phyloP scores from a whole-genome alignment of 2,329 filamentous ascomycete species.

The Rhytidhysteron rufulum region DNA sequence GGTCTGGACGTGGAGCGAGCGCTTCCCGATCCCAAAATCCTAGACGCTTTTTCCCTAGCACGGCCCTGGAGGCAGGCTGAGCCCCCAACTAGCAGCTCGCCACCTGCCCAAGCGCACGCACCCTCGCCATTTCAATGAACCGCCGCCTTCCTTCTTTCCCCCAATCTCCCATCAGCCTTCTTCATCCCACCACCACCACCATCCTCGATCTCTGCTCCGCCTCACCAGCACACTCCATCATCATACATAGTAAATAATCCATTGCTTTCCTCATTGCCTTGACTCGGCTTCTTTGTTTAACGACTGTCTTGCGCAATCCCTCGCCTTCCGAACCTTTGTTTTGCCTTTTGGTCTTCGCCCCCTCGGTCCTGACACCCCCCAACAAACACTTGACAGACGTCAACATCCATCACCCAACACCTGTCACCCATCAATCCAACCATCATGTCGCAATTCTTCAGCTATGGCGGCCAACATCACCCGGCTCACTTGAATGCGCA shows the following conservation, averaged over 20 bases:
- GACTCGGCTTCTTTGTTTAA: conserved; percentile 1
- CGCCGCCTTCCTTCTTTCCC: conserved; percentile 3
- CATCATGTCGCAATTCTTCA: conserved; percentile 48
- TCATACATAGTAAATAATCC: conserved; percentile 6
- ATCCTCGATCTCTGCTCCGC: conserved; percentile 2
- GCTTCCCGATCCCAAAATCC: too few relatives aligned
- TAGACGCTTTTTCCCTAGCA: too few relatives aligned
- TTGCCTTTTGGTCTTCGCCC: conserved; percentile 14
- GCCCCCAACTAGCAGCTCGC: conserved; percentile 1
- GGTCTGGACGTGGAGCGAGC: too few relatives aligned
- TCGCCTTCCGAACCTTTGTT: conserved; percentile 15
- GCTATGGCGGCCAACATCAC: conserved; percentile 46
- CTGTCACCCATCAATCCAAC: conserved; percentile 11
- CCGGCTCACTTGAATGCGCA: conserved; percentile 48
- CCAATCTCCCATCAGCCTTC: neutral
- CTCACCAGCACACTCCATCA: too few relatives aligned
- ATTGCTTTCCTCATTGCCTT: neutral
- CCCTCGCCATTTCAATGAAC: conserved; percentile 5
- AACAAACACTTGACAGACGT: neutral
- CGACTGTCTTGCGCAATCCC: conserved; percentile 8
- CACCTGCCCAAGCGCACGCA: conserved; percentile 1
- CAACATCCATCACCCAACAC: conserved; percentile 2
- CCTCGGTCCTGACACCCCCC: conserved; percentile 4
- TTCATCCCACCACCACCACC: neutral
- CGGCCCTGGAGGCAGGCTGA: too few relatives aligned